Evolutionary conservation across 2,329 filamentous ascomycete species (phyloP), one percentile per base, ranked within the genome.

Genomic region (Akanthomyces lecanii): DNA sequence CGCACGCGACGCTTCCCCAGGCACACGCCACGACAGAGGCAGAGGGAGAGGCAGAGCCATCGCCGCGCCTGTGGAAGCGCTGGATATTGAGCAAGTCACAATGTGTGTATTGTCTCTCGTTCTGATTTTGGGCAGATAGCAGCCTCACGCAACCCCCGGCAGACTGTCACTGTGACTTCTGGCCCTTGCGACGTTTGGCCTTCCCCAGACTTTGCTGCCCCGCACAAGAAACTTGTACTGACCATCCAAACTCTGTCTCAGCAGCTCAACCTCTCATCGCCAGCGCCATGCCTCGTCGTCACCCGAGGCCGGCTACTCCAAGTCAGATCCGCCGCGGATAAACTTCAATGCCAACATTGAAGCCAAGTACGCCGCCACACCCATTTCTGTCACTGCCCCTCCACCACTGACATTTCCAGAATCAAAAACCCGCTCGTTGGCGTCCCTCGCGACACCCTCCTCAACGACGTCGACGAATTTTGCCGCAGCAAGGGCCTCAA

Each of bases 381-480:
- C 16, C 42, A 14, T 14, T 10, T 4, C 5, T 12, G 36, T 3
- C 23, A n/a, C n/a, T 4, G 21, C 40, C 50, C 8, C 1, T 3
- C 38, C 50, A 6, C 38, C 50, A 6, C 59, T 44, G 18, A 58
- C 38, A 18, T 5, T 11, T 16, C 5, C 60, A 77, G 77, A 66
- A 79, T 79, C 71, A 76, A 77, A 67, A 79, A 79, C 63, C 78
- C 78, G 28, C 71, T 89, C 4, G 77, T 81, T 33, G 84, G 83
- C 44, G 77, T 86, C 56, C 76, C 83, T 71, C 65, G 78, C 74
- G 52, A 72, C 76, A 66, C 78, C 78, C 79, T 87, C 8, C 73
- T 86, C 61, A 70, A 72, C 44, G 77, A 86, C 58, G 87, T 87
- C 38, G 80, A 85, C 58, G 77, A 78, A n/a, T 91, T 90, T 69